A percentile compares a stretch with the other conserved stretches of the same genome.
Conservation (phyloP, 2,329 filamentous ascomycete genomes). For the Hysterium pulicare region DNA sequence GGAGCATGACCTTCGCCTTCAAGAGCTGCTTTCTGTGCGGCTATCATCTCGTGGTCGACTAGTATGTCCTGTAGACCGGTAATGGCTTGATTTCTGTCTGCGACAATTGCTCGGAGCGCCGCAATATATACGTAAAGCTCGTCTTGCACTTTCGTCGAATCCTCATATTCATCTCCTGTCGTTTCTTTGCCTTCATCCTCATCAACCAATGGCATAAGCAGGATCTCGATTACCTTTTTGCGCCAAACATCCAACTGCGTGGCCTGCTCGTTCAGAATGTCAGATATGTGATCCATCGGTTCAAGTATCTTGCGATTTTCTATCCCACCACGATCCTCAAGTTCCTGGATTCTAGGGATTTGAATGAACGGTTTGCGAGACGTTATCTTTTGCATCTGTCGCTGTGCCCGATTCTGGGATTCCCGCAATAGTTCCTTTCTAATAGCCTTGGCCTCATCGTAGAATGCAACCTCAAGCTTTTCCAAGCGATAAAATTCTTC, state of each 20-base stretch:
- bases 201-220: conserved; percentile 75
- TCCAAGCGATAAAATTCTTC: conserved; percentile 65
- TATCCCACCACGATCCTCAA: conserved; percentile 62
- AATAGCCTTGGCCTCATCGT: conserved; percentile 73
- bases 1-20: conserved; percentile 69
- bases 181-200: conserved; percentile 69
- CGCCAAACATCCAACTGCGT: conserved; percentile 71
- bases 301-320: conserved; percentile 67
- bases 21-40: conserved; percentile 58
- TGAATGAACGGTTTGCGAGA: conserved; percentile 18
- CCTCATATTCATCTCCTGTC: conserved; percentile 86
- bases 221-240: conserved; percentile 65
- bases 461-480: conserved; percentile 66
- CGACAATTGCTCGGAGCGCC: conserved; percentile 68
- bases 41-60: conserved; percentile 67
- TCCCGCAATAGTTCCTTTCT: conserved; percentile 73
- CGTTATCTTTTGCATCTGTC: conserved; percentile 58
- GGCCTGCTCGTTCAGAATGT: conserved; percentile 69
- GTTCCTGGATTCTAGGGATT: conserved; percentile 48
- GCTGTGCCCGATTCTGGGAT: conserved; percentile 56
- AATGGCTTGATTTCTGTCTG: conserved; percentile 74
- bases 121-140: conserved; percentile 85
- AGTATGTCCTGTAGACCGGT: conserved; percentile 75
- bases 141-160: conserved; percentile 83
- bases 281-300: conserved; percentile 62